Base-by-base conservation (phyloP, 2,329 filamentous ascomycete species). In the Cladophialophora yegresii region DNA sequence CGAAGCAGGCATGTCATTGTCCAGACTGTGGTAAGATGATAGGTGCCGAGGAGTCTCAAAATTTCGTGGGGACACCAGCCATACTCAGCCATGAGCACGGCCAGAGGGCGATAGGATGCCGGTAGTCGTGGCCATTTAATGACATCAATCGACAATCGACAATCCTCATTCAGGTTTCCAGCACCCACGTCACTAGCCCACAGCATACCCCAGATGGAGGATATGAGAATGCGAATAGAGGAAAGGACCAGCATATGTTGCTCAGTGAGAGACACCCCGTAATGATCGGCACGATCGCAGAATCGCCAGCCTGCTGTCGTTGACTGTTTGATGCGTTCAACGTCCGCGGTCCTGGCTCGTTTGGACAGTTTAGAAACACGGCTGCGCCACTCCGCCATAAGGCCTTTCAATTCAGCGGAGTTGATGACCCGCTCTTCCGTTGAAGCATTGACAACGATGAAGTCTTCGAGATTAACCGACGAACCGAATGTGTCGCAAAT, bases 51-150 rank as follows among this genome's bases (percentile, higher is more conserved):
- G 22, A 51, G 49, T 22, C 49, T 51, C 22, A 51, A 22, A 22
- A 51, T 51, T 30, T 51, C 49, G 49, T 51, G 49, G 22, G 20
- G 26, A 30, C 49, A 51, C 49, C 49, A 51, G 49, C 26, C 26
- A 30, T 51, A 51, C 20, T 51, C 49, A 5, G 26, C 20, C 49
- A 51, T 51, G 26, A 51, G 49, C n/a, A 51, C 13, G 5, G 49
- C 49, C 22, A 51, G 22, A 26, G 49, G 49, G 22, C 49, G 49
- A 30, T 51, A 51, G 10, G 49, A 51, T 51, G 49, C 49, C 3
- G 49, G 49, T 16, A 51, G 26, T 5, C 26, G 49, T n/a, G 49
- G 49, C 49, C 49, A 51, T 10, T 43, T 43, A 43, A 43, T n/a
- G 16, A 43, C 36, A 43, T 43, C 36, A n/a, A 43, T 43, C 36